Base-by-base conservation (phyloP, 1,139 yeast species). In the Zhuliangozyma parablackwelliae region DNA sequence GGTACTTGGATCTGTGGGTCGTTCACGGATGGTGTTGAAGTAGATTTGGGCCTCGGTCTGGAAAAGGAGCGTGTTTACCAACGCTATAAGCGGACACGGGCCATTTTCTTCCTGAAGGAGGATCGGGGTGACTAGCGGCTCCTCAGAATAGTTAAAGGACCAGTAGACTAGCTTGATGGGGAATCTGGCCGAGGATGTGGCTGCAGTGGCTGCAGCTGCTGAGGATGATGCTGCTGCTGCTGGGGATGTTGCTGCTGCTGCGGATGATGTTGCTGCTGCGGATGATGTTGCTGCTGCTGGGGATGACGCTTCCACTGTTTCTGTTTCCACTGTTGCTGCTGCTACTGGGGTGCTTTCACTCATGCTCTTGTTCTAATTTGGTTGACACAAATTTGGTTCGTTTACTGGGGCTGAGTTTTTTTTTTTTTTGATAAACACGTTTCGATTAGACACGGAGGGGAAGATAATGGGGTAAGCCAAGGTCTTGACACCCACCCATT, bases 1-100 rank as follows among this genome's bases (percentile, higher is more conserved):
- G 21, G 24, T 26, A 9, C 3, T 9, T 11, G 26, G 20, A 12
- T 10, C 33, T 10, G 23, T 9, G 10, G 7, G 7, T 7, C 9
- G 7, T 23, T 23, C 24, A 9, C 10, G 7, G 3, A 36, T 21
- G 9, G 30, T 26, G 12, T 32, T 28, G 8, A 28, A 10, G 23
- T 23, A 29, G n/a, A 29, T 16, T 3, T 10, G 30, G 2, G 29
- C 24, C 12, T 29, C 37, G 10, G 24, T 11, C 28, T 40, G 31
- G 5, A 45, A 35, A 9, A 46, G 29, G 10, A 46, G 32, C 2
- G 89, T 76, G 54, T 90, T 90, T 35, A 81, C 72, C 31, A 90
- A 62, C 0, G 96, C 90, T n/a, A 89, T 75, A 31, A 90, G 60
- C 2, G 96, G 95, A 53, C 96, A 89, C 0, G 96, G 96, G 0